Conservation (phyloP, 179 eudicot species). For the Camellia oleifera region DNA sequence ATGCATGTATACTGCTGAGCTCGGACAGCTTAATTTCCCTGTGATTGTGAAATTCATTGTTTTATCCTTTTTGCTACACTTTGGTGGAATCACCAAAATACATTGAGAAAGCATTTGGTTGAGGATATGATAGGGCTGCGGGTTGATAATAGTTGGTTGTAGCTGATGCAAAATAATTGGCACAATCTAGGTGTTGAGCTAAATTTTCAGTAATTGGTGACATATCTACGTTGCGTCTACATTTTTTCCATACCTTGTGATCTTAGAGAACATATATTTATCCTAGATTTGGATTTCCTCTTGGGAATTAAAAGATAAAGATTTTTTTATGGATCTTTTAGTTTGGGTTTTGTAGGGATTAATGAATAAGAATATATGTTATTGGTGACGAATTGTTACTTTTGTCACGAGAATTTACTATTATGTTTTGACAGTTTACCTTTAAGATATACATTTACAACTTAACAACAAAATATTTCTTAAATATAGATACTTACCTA, state of each 20-base stretch:
- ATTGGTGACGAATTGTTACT: too few relatives aligned
- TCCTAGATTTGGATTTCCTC: too few relatives aligned
- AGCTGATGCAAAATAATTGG: neutral
- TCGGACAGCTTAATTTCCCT: slow-evolving; percentile 1
- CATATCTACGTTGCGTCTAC: neutral
- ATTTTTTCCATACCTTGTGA: neutral
- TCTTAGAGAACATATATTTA: too few relatives aligned
- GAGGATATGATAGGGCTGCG: neutral
- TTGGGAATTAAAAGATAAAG: too few relatives aligned
- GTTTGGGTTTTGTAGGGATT: too few relatives aligned
- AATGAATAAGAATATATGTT: too few relatives aligned
- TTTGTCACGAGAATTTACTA: too few relatives aligned
- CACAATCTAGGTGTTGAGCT: neutral
- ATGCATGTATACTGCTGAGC: neutral
- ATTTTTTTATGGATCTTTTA: too few relatives aligned
- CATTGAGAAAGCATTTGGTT: neutral
- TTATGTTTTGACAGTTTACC: too few relatives aligned
- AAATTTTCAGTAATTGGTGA: neutral
- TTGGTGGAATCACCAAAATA: neutral
- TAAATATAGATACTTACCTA: too few relatives aligned
- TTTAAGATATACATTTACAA: too few relatives aligned
- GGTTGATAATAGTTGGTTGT: neutral
- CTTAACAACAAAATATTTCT: too few relatives aligned
- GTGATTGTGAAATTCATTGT: neutral
- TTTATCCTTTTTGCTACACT: neutral